phyloP scores from a whole-genome alignment of 495 filamentous ascomycete genomes.

The Sphaerosporella brunnea region DNA sequence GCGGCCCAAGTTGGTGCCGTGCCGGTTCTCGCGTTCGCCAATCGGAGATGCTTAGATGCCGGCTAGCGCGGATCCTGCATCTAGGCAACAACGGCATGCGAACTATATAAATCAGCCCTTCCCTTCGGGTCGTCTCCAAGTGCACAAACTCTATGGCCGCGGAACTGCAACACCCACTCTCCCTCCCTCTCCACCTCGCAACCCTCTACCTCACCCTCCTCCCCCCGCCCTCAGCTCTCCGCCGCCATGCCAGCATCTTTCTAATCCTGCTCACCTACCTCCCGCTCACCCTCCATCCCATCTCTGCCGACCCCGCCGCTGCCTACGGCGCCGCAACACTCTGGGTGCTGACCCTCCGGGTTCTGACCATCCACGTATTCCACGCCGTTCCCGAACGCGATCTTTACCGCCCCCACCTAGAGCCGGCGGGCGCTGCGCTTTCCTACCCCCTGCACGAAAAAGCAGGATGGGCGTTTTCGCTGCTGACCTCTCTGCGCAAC shows the following conservation, averaged over 20 bases:
- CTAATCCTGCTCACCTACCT: background rate
- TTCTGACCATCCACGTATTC: background rate
- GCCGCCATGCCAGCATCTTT: background rate
- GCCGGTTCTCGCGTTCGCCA: too few species aligned
- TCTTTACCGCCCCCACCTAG: background rate
- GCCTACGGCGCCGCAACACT: slow-evolving; percentile 4
- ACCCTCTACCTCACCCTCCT: background rate
- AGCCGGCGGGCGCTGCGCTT: background rate
- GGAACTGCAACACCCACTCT: background rate
- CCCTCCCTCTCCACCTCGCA: background rate
- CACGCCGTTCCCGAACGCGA: background rate
- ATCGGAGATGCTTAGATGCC: too few species aligned
- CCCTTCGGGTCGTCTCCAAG: too few species aligned
- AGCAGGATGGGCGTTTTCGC: background rate
- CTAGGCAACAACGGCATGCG: too few species aligned
- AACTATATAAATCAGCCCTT: too few species aligned
- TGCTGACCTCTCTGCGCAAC: background rate
- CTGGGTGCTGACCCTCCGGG: background rate
- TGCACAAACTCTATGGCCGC: too few species aligned
- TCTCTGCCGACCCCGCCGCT: background rate
- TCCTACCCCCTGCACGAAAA: background rate
- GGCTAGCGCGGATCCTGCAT: too few species aligned
- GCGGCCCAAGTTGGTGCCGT: too few species aligned
- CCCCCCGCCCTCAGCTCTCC: background rate
- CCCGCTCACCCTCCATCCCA: slow-evolving; percentile 1